phyloP scores from a whole-genome alignment of 164 flowering plant genomes.

The Cinnamomum micranthum region DNA sequence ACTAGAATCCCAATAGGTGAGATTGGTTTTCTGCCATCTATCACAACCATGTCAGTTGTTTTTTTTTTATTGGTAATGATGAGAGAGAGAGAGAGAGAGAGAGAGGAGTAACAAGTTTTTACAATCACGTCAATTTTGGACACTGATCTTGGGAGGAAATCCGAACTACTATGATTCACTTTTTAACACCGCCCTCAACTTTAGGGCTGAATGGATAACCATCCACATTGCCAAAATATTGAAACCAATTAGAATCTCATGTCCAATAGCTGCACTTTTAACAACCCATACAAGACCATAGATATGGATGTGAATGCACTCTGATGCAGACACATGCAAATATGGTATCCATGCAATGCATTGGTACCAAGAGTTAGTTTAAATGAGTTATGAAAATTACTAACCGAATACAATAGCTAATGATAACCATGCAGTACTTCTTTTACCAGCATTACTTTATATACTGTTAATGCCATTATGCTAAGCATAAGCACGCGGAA shows the following conservation, averaged over 20 bases:
- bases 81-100: no score
- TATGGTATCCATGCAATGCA: background rate
- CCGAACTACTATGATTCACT: background rate
- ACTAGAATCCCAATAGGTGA: background rate
- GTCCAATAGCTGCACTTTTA: background rate
- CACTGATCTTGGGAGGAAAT: background rate
- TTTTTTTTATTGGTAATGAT: no score
- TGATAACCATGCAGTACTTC: background rate
- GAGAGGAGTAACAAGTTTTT: no score
- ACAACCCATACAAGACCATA: background rate
- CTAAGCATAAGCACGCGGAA: no score
- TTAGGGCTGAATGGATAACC: background rate
- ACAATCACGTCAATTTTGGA: background rate
- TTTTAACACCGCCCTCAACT: background rate
- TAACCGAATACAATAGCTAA: background rate
- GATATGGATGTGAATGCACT: background rate
- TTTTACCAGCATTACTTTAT: background rate
- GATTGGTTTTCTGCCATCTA: background rate
- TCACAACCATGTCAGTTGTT: no score
- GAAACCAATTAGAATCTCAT: background rate
- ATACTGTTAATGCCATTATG: no score
- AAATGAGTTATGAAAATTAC: background rate
- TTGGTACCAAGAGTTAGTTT: background rate
- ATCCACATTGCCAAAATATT: background rate
- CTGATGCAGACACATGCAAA: no score